Conservation (phyloP, 2,329 filamentous ascomycete species). For the Xylaria sp. region DNA sequence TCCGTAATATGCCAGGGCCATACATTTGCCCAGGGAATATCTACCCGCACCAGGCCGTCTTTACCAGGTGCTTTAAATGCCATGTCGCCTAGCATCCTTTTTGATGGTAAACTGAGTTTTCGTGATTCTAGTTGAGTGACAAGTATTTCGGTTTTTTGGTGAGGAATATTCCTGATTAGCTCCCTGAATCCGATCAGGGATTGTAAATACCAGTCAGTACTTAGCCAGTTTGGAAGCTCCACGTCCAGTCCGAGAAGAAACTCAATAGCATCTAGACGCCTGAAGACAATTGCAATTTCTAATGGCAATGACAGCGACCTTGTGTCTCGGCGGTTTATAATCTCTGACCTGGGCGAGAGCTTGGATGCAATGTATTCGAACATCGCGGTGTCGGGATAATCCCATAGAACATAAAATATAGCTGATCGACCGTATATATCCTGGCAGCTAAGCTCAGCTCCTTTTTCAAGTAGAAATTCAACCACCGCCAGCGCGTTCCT, state of each 20-base stretch:
- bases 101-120: too few relatives aligned
- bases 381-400: background rate
- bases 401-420: conserved; percentile 4
- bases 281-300: background rate
- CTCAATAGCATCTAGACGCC: background rate
- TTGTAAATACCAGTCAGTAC: background rate
- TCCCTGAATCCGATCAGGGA: background rate
- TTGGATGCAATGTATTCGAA: background rate
- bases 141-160: too few relatives aligned
- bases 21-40: conserved; percentile 12
- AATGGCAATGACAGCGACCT: too few relatives aligned
- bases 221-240: background rate
- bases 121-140: too few relatives aligned
- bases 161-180: background rate
- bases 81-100: background rate
- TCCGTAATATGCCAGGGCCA: background rate
- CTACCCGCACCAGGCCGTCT: background rate
- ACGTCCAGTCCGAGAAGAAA: background rate
- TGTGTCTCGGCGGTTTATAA: background rate
- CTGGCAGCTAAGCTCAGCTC: background rate
- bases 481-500: background rate
- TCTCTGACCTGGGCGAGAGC: background rate
- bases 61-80: background rate
- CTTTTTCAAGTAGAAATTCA: background rate
- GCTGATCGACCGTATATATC: background rate